phyloP scores from a whole-genome alignment of 2,329 filamentous ascomycete species.

The Diaporthe australafricana region DNA sequence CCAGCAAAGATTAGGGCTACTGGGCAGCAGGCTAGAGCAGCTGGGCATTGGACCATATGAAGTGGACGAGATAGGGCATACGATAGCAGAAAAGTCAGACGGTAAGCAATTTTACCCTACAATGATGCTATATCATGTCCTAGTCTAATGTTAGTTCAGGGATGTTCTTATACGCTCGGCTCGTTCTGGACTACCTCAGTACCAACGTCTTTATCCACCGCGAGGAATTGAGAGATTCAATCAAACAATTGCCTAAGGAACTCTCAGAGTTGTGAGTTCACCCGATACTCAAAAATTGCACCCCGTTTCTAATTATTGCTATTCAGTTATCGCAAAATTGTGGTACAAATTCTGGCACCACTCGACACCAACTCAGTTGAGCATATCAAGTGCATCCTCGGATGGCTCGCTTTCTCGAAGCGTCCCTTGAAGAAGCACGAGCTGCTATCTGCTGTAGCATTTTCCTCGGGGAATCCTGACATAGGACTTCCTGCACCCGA shows the following conservation, averaged over 20 bases:
- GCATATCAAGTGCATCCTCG: conserved; percentile 45
- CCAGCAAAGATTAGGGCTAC: conserved; percentile 26
- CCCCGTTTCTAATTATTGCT: no score
- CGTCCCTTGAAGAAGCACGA: conserved; percentile 48
- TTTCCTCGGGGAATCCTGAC: conserved; percentile 37
- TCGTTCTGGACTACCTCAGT: conserved; percentile 49
- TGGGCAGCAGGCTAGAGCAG: conserved; percentile 35
- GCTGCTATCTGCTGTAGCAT: conserved; percentile 48
- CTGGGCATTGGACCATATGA: conserved; percentile 37
- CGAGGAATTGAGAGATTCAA: conserved; percentile 42
- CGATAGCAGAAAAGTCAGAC: conserved; percentile 43
- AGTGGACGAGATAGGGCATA: conserved; percentile 35
- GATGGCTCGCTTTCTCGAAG: conserved; percentile 52
- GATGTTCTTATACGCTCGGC: conserved; percentile 52
- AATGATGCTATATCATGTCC: background rate
- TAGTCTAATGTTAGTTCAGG: conserved; percentile 40
- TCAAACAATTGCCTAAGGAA: conserved; percentile 41
- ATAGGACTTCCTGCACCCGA: conserved; percentile 38
- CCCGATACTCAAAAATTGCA: no score
- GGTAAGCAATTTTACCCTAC: conserved; percentile 38
- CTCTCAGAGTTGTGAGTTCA: conserved; percentile 44
- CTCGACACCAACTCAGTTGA: conserved; percentile 44
- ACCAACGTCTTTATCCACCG: conserved; percentile 46
- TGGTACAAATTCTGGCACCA: conserved; percentile 42
- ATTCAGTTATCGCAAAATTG: conserved; percentile 46